Percentiles rank a stretch among this genome's conserved stretches.
Conservation (phyloP, 78 protist genomes). For the Planoprotostelium fungivorum region DNA sequence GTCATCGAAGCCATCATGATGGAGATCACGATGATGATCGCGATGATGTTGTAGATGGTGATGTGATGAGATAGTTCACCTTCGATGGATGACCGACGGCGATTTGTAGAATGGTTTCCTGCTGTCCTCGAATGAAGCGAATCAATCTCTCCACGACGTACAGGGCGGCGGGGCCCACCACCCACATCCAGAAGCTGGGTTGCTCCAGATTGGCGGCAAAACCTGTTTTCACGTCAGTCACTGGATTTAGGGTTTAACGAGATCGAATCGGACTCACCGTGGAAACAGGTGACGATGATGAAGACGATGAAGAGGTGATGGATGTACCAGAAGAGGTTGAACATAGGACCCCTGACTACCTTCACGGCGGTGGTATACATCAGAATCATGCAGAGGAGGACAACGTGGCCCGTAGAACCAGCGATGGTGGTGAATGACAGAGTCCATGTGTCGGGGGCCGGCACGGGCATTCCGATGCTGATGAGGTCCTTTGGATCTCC, state of each 20-base stretch:
- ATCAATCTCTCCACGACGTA: slow-evolving; percentile 73
- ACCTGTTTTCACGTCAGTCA: not conserved
- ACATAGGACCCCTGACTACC: slow-evolving; percentile 61
- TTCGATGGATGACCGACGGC: not conserved
- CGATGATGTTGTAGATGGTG: not conserved
- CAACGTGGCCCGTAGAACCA: slow-evolving; percentile 61
- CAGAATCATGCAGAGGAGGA: slow-evolving; percentile 66
- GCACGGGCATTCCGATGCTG: not conserved
- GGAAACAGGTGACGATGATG: slow-evolving; percentile 65
- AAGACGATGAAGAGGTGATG: slow-evolving; percentile 87
- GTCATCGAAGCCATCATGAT: not conserved
- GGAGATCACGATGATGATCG: not conserved
- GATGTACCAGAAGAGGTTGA: slow-evolving; percentile 86
- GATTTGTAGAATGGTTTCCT: slow-evolving; percentile 28
- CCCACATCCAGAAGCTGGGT: slow-evolving; percentile 76
- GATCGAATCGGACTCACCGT: slow-evolving; percentile 34
- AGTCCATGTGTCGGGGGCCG: not conserved
- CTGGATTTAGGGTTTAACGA: not conserved
- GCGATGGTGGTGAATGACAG: not conserved
- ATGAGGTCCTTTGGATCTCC: not conserved
- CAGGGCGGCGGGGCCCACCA: slow-evolving; percentile 63
- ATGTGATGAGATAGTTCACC: not conserved
- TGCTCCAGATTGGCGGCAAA: slow-evolving; percentile 25
- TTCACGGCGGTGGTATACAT: slow-evolving; percentile 76
- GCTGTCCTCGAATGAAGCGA: slow-evolving; percentile 44